phyloP scores from a whole-genome alignment of 2,329 filamentous ascomycete species.

The Pseudopyrenochaeta lycopersici region DNA sequence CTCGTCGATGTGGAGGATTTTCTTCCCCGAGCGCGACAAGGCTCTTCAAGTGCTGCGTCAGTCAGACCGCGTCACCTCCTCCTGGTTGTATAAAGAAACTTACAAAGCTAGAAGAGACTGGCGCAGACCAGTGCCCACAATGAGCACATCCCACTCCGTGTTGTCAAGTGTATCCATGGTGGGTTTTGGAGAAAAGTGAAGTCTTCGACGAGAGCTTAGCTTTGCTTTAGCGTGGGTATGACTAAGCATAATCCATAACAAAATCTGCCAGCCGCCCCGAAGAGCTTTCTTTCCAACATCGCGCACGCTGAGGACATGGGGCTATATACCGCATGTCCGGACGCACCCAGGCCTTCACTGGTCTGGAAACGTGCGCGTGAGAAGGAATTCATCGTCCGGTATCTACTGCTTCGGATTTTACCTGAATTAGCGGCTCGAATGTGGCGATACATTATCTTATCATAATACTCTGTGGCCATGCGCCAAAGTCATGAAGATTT shows the following conservation, averaged over 20 bases:
- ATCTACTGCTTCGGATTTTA: constrained; percentile 62
- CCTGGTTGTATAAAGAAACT: constrained; percentile 35
- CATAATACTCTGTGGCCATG: no score
- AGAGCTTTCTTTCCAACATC: constrained; percentile 33
- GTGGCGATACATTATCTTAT: constrained; percentile 55
- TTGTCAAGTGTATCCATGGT: constrained; percentile 61
- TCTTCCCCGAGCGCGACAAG: constrained; percentile 90
- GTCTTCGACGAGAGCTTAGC: constrained; percentile 29
- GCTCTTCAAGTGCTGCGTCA: constrained; percentile 79
- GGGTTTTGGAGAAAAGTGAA: constrained; percentile 26
- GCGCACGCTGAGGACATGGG: constrained; percentile 47
- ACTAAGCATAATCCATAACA: constrained; percentile 40
- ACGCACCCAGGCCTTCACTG: constrained; percentile 56
- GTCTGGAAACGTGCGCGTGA: constrained; percentile 51
- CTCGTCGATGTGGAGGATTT: constrained; percentile 86
- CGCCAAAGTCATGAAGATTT: no score
- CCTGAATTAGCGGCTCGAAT: constrained; percentile 62
- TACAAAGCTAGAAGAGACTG: constrained; percentile 65
- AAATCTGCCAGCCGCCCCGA: constrained; percentile 30
- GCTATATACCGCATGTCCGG: constrained; percentile 45
- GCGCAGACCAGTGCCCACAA: constrained; percentile 61
- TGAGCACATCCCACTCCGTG: constrained; percentile 62
- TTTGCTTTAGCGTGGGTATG: constrained; percentile 36
- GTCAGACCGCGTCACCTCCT: constrained; percentile 66
- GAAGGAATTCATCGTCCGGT: constrained; percentile 57